phyloP scores from a whole-genome alignment of 805 yeast species.

The Limtongia smithiae region DNA sequence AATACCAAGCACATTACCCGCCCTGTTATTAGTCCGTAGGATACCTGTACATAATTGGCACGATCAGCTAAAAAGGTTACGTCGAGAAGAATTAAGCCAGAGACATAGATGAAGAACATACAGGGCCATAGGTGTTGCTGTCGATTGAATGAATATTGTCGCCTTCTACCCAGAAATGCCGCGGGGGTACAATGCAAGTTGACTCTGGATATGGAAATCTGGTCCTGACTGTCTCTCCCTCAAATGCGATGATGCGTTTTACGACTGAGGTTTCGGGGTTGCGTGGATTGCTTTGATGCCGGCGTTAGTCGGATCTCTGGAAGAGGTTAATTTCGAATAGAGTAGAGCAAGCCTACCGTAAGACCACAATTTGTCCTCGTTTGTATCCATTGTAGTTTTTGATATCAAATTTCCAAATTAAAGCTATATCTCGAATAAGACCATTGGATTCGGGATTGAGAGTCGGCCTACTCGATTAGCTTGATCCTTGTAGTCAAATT shows the following conservation, averaged over 20 bases:
- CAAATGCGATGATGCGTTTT: constrained; percentile 73
- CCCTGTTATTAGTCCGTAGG: constrained; percentile 76
- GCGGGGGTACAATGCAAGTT: constrained; percentile 61
- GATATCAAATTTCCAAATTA: constrained; percentile 13
- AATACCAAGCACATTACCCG: constrained; percentile 65
- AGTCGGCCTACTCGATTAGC: constrained; percentile 15
- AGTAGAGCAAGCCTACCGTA: constrained; percentile 17
- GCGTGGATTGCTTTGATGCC: constrained; percentile 45
- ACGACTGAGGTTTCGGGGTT: constrained; percentile 73
- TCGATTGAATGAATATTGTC: constrained; percentile 78
- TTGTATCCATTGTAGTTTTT: constrained; percentile 11
- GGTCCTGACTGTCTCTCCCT: constrained; percentile 65
- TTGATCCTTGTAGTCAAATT: too few relatives aligned
- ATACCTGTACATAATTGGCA: constrained; percentile 36
- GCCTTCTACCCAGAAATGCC: constrained; percentile 93
- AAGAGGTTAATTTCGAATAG: too few relatives aligned
- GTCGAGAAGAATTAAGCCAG: too few relatives aligned
- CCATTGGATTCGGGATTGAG: constrained; percentile 25
- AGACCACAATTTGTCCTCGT: constrained; percentile 21
- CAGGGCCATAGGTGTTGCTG: constrained; percentile 83
- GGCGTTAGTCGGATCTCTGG: background rate
- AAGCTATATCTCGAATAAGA: constrained; percentile 18
- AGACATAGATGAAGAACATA: constrained; percentile 35
- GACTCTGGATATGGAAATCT: constrained; percentile 64
- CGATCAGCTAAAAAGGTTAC: too few relatives aligned